Percentiles rank a stretch among this genome's conserved stretches.
Conservation (phyloP, 208 protist species). For the Polymyxa betae region DNA sequence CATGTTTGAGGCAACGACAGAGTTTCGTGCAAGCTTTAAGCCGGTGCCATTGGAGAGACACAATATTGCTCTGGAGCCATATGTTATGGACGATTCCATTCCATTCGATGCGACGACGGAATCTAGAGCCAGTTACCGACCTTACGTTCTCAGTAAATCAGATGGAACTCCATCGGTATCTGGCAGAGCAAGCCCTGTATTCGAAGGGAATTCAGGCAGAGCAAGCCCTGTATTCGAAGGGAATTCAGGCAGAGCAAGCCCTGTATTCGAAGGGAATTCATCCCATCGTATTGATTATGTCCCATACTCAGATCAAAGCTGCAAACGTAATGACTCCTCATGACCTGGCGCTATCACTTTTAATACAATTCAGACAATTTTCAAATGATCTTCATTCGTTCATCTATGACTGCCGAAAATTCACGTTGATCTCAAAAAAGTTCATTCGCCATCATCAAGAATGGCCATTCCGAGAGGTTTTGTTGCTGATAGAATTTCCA, state of each 20-base stretch:
- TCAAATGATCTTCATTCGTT: neutral
- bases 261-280: neutral
- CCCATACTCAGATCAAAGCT: constrained; percentile 6
- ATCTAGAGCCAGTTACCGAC: neutral
- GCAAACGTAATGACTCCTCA: neutral
- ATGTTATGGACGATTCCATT: neutral
- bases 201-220: constrained; percentile 10
- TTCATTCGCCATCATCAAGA: neutral
- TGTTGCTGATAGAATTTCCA: neutral
- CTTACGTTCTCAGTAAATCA: neutral
- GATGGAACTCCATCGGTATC: neutral
- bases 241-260: neutral
- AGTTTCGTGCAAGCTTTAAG: neutral
- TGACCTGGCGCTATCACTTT: neutral
- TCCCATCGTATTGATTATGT: neutral
- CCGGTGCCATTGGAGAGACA: neutral
- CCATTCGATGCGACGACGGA: constrained; percentile 24
- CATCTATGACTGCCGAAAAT: neutral
- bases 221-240: neutral
- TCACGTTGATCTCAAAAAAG: neutral
- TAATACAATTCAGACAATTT: neutral
- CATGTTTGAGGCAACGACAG: neutral
- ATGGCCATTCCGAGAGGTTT: neutral
- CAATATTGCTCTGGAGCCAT: neutral
- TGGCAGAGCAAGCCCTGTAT: neutral